Base-by-base conservation (phyloP, 495 filamentous ascomycete genomes). In the Talaromyces nanjingensis region DNA sequence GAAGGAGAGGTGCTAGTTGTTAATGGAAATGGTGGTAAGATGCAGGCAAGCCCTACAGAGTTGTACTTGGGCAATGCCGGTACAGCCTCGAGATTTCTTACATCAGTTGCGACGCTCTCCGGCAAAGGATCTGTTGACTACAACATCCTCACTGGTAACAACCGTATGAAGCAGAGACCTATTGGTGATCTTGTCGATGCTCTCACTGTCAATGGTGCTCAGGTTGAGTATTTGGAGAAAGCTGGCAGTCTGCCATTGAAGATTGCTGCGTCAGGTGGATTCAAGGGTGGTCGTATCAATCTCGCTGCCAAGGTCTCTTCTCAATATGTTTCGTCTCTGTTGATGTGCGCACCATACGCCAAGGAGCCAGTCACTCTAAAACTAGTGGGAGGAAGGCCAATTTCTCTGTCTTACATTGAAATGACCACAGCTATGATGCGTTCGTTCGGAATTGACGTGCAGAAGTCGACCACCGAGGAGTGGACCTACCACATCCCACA, bases 371-470 rank as follows among this genome's bases (percentile, higher is more conserved):
- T 98, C 29, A 97, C 91, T 6, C 78, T 99, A 65, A 88, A 87
- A 8, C 79, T 99, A 54, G 89, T 97, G 47, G 93, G 93, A 47
- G 94, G 92, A 61, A 96, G 96, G 77, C 93, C 93, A 3, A 97
- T 98, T 65, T 97, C 93, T 1, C 92, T 97, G 73, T 88, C 88
- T 16, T 99, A 99, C 70, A 98, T 98, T 71, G 92, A 98, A 68
- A 97, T 99, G 93, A 99, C 94, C 16, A 93, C 91, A 14, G 84
- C 91, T 20, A 98, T 99, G 93, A 99, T 99, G 94, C 83, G 87
- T 34, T 84, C 87, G 5, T 99, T 99, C 70, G 94, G 94, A 45
- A 86, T 98, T 59, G 73, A 88, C 37, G 93, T 97, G 37, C 76
- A 84, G 61, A 85, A 83, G 72, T 91, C 90, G 3, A 76, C 81